Base-by-base conservation (phyloP, 2,329 filamentous ascomycete genomes). In the Diaporthe helianthi region DNA sequence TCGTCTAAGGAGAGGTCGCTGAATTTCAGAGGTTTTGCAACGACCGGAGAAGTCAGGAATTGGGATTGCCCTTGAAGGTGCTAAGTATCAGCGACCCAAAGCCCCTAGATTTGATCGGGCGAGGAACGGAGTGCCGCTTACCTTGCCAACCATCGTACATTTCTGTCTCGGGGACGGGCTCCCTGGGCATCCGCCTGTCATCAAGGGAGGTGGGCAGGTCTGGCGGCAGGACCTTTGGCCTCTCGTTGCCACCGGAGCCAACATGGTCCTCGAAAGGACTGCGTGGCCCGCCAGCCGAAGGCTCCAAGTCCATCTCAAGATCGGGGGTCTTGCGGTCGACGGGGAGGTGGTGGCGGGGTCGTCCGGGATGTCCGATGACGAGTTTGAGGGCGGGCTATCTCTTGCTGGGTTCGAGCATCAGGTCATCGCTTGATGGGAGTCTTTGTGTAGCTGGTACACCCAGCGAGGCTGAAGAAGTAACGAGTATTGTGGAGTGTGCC, bases 61-160 rank as follows among this genome's bases (percentile, higher is more conserved):
- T 98, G 94, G 53, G 95, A 97, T 85, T 98, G 93, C 73, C 95
- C 95, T 98, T 78, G 65, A 71, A 47, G 26, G 7, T 8, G 24
- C 52, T 26, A 17, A 9, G n/a, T 65, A 24, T 69, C 24, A 71
- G 69, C 63, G 10, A 51, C 29, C 13, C 29, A 24, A 31, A n/a
- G 29, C 33, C 44, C 31, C 46, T 26, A 38, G n/a, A n/a, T 29
- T 24, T 29, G 31, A n/a, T 29, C 33, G n/a, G 51, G 26, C 24
- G 49, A 41, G 49, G 51, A 31, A 49, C 22, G 55, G 55, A 22
- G 31, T 49, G 44, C 44, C 46, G 55, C 83, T 72, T 74, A 85
- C 95, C 95, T 90, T 98, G 94, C 96, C 96, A 99, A 74, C 93
- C 96, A 86, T 99, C 96, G 80, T 98, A 99, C 83, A 98, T 93